Percentiles rank a stretch among this genome's conserved stretches.
Evolutionary conservation across 345 rosid species (phyloP).

Genomic region (Rhodomyrtus tomentosa): DNA sequence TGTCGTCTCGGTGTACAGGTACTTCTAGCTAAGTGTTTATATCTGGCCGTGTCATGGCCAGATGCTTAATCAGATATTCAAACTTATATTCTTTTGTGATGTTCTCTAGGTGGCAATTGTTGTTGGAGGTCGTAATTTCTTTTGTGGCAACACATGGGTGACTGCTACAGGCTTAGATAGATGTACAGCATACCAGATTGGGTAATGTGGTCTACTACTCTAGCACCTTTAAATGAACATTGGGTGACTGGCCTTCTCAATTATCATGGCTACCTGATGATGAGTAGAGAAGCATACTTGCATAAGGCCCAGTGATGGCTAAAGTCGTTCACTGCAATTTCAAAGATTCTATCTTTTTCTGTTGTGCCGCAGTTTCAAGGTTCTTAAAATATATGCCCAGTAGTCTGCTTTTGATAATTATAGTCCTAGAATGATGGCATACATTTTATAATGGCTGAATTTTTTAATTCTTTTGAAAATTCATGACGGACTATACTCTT

Average conservation of each 20-base stretch:
- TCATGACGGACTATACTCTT: background rate
- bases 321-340: background rate
- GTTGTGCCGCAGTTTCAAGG: background rate
- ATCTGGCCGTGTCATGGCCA: background rate
- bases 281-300: background rate
- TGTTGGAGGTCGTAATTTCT: slow-evolving; percentile 83
- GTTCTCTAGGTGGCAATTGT: slow-evolving; percentile 74
- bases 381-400: background rate
- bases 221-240: background rate
- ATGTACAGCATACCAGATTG: slow-evolving; percentile 70
- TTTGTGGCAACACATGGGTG: slow-evolving; percentile 75
- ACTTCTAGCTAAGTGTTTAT: background rate
- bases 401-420: background rate
- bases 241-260: background rate
- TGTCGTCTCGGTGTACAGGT: slow-evolving; percentile 83
- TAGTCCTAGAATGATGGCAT: background rate
- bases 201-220: slow-evolving; percentile 27
- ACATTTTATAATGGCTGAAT: background rate
- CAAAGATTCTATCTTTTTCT: background rate
- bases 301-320: background rate
- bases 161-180: slow-evolving; percentile 73
- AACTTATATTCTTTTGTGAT: background rate
- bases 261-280: background rate
- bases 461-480: background rate
- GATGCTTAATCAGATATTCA: background rate